Evolutionary conservation across 225 moss, liverwort and hornwort species (phyloP).

Genomic region (Thuidium tamariscinum): DNA sequence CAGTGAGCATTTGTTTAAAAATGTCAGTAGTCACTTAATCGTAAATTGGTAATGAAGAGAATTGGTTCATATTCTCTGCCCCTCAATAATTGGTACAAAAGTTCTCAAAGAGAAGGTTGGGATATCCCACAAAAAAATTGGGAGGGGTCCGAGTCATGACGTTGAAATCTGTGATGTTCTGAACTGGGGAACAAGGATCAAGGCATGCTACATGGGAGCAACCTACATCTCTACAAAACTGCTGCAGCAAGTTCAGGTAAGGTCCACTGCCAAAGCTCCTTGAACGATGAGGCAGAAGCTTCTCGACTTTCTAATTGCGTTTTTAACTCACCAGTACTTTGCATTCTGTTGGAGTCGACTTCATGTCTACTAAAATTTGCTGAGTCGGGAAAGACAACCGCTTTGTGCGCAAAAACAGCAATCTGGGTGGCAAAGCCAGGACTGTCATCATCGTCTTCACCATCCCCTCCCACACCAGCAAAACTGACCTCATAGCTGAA

Average conservation of each 20-base stretch:
- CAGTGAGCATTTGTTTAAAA: neutral
- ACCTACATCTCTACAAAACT: slow-evolving; percentile 14
- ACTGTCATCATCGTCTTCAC: slow-evolving; percentile 63
- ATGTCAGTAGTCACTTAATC: neutral
- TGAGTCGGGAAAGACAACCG: neutral
- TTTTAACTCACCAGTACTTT: neutral
- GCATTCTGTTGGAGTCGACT: neutral
- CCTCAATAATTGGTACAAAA: neutral
- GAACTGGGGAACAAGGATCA: neutral
- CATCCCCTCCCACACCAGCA: slow-evolving; percentile 83
- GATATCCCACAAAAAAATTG: neutral
- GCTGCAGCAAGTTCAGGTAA: slow-evolving; percentile 16
- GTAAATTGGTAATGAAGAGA: neutral
- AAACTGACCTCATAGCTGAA: slow-evolving; percentile 56
- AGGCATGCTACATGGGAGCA: neutral
- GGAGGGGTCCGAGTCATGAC: neutral
- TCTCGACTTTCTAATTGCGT: neutral
- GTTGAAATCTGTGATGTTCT: neutral
- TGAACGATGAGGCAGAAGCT: neutral
- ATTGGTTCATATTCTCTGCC: neutral
- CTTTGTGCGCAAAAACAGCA: slow-evolving; percentile 51
- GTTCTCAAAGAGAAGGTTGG: neutral
- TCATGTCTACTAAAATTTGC: neutral
- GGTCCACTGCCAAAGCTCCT: slow-evolving; percentile 43
- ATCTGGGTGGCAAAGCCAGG: slow-evolving; percentile 98